Percentiles rank a stretch among this genome's conserved stretches.
phyloP scores from a whole-genome alignment of 768 basidiomycete genomes.

The Rhizopogon salebrosus region DNA sequence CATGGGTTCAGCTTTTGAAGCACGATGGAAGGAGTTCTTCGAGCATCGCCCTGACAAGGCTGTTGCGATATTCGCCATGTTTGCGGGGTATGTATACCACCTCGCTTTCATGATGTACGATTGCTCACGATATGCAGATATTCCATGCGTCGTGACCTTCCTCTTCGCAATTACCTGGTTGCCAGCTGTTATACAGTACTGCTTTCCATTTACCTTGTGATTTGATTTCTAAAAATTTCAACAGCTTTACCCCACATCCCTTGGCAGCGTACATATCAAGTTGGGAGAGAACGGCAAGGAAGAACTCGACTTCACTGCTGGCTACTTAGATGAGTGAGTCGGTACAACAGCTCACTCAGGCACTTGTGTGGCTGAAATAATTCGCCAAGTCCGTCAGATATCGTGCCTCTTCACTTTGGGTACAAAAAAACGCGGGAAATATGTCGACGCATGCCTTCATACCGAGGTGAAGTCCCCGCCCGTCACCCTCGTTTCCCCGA shows the following conservation, averaged over 20 bases:
- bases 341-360: background rate
- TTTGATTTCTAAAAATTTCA: too few relatives aligned
- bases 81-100: too few relatives aligned
- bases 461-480: constrained; percentile 15
- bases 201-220: too few relatives aligned
- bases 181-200: too few relatives aligned
- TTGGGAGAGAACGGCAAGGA: constrained; percentile 36
- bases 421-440: constrained; percentile 56
- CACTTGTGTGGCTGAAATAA: background rate
- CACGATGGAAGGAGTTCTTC: too few relatives aligned
- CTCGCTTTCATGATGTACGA: too few relatives aligned
- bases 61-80: too few relatives aligned
- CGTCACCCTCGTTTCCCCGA: constrained; percentile 25
- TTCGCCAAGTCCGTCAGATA: constrained; percentile 25
- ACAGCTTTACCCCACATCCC: constrained; percentile 39
- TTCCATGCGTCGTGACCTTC: too few relatives aligned
- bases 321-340: constrained; percentile 39
- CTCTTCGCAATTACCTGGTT: too few relatives aligned
- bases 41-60: too few relatives aligned
- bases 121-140: too few relatives aligned
- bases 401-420: constrained; percentile 41
- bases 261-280: constrained; percentile 44
- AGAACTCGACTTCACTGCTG: constrained; percentile 39
- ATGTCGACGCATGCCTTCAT: constrained; percentile 43
- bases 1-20: too few relatives aligned